These are phyloP conservation scores for Ambrosia trifida DNA, from an alignment of 129 eudicot genomes.

Conservation along the genomic window DNA sequence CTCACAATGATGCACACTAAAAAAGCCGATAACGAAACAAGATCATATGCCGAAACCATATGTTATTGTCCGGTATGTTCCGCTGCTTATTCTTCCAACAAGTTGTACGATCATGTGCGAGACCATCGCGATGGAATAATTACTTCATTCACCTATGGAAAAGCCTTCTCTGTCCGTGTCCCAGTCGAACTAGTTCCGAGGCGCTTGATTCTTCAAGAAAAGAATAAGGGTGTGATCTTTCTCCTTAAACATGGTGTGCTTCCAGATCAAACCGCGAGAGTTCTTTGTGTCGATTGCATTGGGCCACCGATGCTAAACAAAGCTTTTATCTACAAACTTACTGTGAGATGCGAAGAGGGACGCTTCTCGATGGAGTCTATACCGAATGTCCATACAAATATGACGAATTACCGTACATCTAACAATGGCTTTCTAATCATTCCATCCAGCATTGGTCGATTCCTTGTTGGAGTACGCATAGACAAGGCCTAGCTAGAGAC, in stretches of 20 bases:
- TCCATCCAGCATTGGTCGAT: not conserved
- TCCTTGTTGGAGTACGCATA: not conserved
- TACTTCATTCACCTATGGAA: not conserved
- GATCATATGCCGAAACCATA: not conserved
- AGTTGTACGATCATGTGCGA: not conserved
- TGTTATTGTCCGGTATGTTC: not conserved
- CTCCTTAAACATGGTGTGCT: not conserved
- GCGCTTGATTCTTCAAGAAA: constrained; percentile 3
- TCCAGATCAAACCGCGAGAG: not conserved
- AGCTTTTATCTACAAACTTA: not conserved
- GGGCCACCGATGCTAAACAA: constrained; percentile 2
- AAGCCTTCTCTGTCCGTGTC: not conserved
- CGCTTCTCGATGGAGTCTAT: not conserved
- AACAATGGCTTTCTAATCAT: constrained; percentile 1
- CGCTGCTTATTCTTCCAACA: not conserved
- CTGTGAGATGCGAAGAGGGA: not conserved
- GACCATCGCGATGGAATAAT: not conserved
- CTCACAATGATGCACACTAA: not conserved
- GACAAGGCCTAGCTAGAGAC: not conserved
- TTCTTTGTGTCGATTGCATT: not conserved
- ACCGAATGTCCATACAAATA: not conserved
- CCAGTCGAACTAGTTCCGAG: not conserved
- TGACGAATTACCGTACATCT: not conserved
- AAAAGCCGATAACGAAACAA: not conserved
- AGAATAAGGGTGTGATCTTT: not conserved